phyloP scores from a whole-genome alignment of 352 stramenopile genomes.

The Peronospora destructor region DNA sequence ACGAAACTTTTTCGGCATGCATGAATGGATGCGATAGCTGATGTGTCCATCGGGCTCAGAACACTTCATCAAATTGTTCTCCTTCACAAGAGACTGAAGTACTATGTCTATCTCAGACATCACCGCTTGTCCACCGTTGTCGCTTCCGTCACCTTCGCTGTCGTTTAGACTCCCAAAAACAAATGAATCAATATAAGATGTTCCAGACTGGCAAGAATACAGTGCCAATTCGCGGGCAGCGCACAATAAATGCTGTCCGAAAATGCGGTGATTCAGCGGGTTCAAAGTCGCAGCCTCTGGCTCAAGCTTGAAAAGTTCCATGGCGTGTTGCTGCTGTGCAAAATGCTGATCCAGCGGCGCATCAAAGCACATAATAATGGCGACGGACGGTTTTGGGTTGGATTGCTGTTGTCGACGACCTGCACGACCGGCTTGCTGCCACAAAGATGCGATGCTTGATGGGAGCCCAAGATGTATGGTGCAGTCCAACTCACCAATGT shows the following conservation, averaged over 20 bases:
- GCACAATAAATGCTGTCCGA: slow-evolving; percentile 91
- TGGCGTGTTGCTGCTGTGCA: slow-evolving; percentile 39
- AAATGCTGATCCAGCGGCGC: slow-evolving; percentile 92
- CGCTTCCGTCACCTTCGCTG: background rate
- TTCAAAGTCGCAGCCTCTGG: slow-evolving; percentile 84
- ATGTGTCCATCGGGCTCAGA: slow-evolving; percentile 26
- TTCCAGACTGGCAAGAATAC: slow-evolving; percentile 52
- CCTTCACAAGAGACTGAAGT: slow-evolving; percentile 26
- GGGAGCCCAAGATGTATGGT: slow-evolving; percentile 95
- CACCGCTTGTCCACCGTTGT: background rate
- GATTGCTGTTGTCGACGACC: slow-evolving; percentile 75
- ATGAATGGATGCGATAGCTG: slow-evolving; percentile 53
- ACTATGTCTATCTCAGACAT: slow-evolving; percentile 12
- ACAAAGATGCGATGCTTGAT: slow-evolving; percentile 88
- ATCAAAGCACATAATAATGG: slow-evolving; percentile 94
- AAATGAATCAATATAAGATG: slow-evolving; percentile 55
- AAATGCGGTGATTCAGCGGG: slow-evolving; percentile 74
- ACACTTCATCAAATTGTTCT: slow-evolving; percentile 40
- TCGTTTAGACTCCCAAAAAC: slow-evolving; percentile 38
- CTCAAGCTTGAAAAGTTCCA: slow-evolving; percentile 58
- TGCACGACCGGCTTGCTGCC: slow-evolving; percentile 94
- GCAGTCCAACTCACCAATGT: slow-evolving; percentile 91
- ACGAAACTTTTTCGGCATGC: slow-evolving; percentile 48
- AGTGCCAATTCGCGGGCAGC: slow-evolving; percentile 90
- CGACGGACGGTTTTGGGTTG: slow-evolving; percentile 67